Evolutionary conservation across 2,329 filamentous ascomycete species (phyloP).

Genomic region (Botrytis aclada): DNA sequence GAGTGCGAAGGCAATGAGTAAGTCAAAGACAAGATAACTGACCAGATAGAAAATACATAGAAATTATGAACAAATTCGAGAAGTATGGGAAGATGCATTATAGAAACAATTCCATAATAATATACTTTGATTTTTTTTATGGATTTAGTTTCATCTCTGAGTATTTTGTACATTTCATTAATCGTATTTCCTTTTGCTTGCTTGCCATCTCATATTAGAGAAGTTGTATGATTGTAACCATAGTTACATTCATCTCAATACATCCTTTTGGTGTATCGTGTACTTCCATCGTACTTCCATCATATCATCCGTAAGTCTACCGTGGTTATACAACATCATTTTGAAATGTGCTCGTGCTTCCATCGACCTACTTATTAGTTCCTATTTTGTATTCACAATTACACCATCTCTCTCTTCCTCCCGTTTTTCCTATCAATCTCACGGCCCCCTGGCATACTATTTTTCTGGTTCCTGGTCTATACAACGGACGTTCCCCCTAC

Average conservation of each 20-base stretch:
- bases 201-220: neutral
- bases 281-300: neutral
- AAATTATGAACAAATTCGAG: neutral
- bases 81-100: neutral
- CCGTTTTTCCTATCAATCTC: neutral
- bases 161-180: neutral
- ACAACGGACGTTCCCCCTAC: constrained; percentile 6
- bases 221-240: neutral
- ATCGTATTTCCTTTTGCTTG: constrained; percentile 8
- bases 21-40: neutral
- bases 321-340: constrained; percentile 4
- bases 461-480: constrained; percentile 9
- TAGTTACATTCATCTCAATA: neutral
- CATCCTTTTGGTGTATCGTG: constrained; percentile 13
- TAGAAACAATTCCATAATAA: neutral
- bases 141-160: neutral
- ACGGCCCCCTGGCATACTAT: constrained; percentile 3
- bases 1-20: neutral
- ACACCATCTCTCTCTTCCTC: neutral
- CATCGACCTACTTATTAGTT: neutral
- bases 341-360: constrained; percentile 1
- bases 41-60: neutral
- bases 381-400: neutral
- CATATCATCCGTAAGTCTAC: neutral
- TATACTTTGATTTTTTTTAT: neutral